Evolutionary conservation across 495 filamentous ascomycete species (phyloP), one percentile per base, ranked within the genome.

Genomic region (Podospora pseudoanserina): DNA sequence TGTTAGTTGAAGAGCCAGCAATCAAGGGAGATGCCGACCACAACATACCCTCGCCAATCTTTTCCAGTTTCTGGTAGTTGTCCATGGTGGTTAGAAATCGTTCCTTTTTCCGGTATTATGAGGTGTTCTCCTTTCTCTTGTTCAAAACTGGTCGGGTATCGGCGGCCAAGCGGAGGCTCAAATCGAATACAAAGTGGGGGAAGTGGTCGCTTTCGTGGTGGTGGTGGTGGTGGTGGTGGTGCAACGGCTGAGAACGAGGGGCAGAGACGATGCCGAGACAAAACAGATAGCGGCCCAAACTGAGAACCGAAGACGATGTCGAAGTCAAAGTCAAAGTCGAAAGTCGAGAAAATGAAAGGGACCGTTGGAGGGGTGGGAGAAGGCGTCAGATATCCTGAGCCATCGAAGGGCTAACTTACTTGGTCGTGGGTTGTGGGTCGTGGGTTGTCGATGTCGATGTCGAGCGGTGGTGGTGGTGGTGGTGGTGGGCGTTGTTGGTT

Each of bases 1-100:
- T 5, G 60, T 71, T 44, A 72, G 68, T 11, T 49, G 39, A 49
- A 18, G 39, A 13, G 39, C 3, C 56, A 65, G 19, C 20, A 26
- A 13, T 0, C 19, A 13, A 39, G 15, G 28, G 27, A 34, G 26
- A 20, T 3, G 44, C 1, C 27, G 39, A 30, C 11, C 32, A 59
- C 49, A 28, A 79, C 79, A 75, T 79, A 97, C 95, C 95, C 86
- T 99, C 95, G 73, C 95, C 95, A 79, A 99, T 96, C 83, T 99
- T 99, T 85, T 99, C 95, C 67, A 99, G 90, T 83, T 97, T 97
- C 84, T 98, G 93, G 80, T 99, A 99, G 79, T 97, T 97, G 77
- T 99, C 95, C 95, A 99, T 99, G 71, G 68, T 65, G 59, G 65
- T 66, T 64, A 64, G 57, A n/a, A 28, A 23, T 53, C 18, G n/a